Evolutionary conservation across 306 rosid genomes (phyloP).

Genomic region (Trifolium repens): DNA sequence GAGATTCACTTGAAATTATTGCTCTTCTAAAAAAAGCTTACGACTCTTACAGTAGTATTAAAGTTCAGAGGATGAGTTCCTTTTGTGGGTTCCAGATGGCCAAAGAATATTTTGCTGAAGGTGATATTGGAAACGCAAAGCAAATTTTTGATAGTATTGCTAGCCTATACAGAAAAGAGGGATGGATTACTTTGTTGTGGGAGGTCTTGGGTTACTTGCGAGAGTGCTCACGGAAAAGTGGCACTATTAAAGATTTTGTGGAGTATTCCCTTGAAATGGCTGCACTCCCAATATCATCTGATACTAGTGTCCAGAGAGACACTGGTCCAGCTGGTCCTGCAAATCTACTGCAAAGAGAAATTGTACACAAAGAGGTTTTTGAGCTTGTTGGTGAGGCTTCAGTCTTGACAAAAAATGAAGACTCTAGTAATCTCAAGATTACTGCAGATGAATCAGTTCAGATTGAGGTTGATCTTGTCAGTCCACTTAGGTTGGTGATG

Average conservation of each 20-base stretch:
- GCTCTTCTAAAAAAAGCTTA: conserved; percentile 76
- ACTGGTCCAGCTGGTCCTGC: conserved; percentile 87
- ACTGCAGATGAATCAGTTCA: conserved; percentile 61
- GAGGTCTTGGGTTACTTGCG: conserved; percentile 88
- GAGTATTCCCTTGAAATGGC: conserved; percentile 98
- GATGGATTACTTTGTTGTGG: conserved; percentile 94
- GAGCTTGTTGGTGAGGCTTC: conserved; percentile 60
- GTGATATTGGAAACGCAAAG: conserved; percentile 71
- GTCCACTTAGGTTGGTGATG: conserved; percentile 90
- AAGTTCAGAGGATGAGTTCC: conserved; percentile 76
- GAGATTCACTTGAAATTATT: conserved; percentile 87
- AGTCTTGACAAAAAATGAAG: conserved; percentile 51
- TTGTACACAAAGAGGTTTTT: conserved; percentile 78
- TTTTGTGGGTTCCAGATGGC: conserved; percentile 87
- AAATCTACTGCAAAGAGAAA: conserved; percentile 66
- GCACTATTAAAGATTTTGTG: conserved; percentile 67
- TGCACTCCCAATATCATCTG: conserved; percentile 78
- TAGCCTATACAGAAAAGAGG: conserved; percentile 88
- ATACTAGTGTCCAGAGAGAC: conserved; percentile 63
- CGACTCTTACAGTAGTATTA: conserved; percentile 65
- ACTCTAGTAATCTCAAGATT: conserved; percentile 54
- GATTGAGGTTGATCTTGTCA: conserved; percentile 89
- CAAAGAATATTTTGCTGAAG: conserved; percentile 77
- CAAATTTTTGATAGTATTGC: conserved; percentile 69
- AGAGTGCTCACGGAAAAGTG: conserved; percentile 77